Evolutionary conservation across 2,329 filamentous ascomycete genomes (phyloP), one percentile per base, ranked within the genome.

Genomic region (Rutstroemia sp.): DNA sequence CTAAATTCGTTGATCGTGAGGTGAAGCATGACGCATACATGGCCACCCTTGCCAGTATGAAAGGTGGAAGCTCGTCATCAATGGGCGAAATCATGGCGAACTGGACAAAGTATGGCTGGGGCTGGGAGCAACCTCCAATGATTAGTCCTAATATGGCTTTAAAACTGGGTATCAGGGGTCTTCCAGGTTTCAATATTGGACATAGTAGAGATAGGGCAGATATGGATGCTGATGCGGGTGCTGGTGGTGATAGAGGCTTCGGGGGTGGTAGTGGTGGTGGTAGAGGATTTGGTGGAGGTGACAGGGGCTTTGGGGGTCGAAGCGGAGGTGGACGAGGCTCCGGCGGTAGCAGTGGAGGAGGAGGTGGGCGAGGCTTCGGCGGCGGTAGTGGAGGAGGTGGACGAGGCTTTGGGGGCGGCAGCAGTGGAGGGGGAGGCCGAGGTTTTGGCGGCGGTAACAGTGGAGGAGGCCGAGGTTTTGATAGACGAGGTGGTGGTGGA

Each of bases 61-160:
- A 3, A 39, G 25, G n/a, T 10, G 3, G n/a, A 9, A 27, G 14
- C 7, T 7, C 4, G 3, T n/a, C 2, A 7, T 12, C 19, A 21
- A n/a, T 48, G 16, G 12, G 44, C 16, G 10, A 16, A 2, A 48
- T 58, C 7, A 38, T 71, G 44, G 66, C 67, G 39, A 64, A 65
- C 38, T 67, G 63, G 69, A 61, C 64, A 0, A 64, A 63, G 56
- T 70, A 61, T 59, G 69, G 66, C 23, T 70, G 67, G 67, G 69
- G 69, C 8, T 67, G 61, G 49, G 67, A 67, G 21, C 34, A 61
- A 23, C 68, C 69, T n/a, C 69, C 69, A 9, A 5, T 42, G 0
- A 58, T 70, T 23, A 5, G 44, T 4, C 48, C 53, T n/a, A 19
- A n/a, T 2, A 23, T 66, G 3, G 64, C 63, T 1, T n/a, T 34